A percentile compares a stretch with the other conserved stretches of the same genome.
phyloP scores from a whole-genome alignment of 2,329 filamentous ascomycete genomes.

The Aureobasidium leucospermi region DNA sequence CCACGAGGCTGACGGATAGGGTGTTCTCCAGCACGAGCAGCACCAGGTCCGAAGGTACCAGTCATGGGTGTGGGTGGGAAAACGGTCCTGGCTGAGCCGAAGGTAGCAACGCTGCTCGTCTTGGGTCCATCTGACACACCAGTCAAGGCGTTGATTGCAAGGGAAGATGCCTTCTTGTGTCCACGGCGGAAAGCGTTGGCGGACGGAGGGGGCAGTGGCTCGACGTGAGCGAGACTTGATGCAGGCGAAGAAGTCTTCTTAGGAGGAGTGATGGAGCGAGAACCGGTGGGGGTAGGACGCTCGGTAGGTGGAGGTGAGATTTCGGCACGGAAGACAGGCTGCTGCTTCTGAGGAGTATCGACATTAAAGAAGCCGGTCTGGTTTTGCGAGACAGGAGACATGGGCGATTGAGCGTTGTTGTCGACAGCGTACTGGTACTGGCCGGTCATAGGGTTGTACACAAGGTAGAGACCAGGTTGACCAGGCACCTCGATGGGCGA shows the following conservation, averaged over 20 bases:
- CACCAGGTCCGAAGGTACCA: constrained; percentile 85
- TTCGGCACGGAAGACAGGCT: constrained; percentile 65
- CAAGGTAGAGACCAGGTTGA: constrained; percentile 70
- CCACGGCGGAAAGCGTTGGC: constrained; percentile 88
- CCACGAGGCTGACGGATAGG: constrained; percentile 88
- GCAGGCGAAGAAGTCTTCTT: constrained; percentile 60
- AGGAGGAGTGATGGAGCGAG: constrained; percentile 58
- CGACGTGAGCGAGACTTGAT: constrained; percentile 46
- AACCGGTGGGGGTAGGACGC: constrained; percentile 43
- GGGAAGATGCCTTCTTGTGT: constrained; percentile 72
- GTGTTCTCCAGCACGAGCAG: constrained; percentile 88
- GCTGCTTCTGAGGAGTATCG: constrained; percentile 17
- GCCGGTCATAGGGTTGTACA: constrained; percentile 79
- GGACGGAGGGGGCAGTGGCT: constrained; percentile 77
- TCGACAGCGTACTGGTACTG: constrained; percentile 78
- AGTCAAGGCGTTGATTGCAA: constrained; percentile 53
- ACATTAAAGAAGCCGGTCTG: constrained; percentile 16
- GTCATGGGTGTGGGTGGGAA: constrained; percentile 75
- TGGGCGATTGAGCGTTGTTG: constrained; percentile 46
- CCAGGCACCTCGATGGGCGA: constrained; percentile 58
- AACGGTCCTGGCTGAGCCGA: constrained; percentile 35
- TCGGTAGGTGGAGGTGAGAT: constrained; percentile 65
- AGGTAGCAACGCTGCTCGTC: constrained; percentile 50
- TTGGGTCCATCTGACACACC: constrained; percentile 57
- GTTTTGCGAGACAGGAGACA: constrained; percentile 25